phyloP scores from a whole-genome alignment of 306 rosid species.

The Rosa lucieae region DNA sequence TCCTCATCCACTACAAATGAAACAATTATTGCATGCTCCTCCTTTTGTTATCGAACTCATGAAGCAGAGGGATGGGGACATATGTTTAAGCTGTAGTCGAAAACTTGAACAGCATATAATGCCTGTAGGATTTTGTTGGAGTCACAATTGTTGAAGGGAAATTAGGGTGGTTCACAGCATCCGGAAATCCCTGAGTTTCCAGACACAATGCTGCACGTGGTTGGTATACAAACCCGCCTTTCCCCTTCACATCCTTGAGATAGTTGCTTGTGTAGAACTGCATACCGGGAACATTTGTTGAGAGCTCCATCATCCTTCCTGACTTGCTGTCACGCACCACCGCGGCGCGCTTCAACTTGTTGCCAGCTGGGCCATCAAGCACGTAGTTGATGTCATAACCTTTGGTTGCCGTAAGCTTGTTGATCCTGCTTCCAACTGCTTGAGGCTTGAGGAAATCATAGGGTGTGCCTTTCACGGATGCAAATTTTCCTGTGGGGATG shows the following conservation, averaged over 20 bases:
- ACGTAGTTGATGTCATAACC: slow-evolving; percentile 85
- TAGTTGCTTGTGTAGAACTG: slow-evolving; percentile 70
- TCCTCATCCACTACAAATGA: not conserved
- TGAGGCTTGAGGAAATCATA: slow-evolving; percentile 73
- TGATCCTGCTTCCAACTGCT: slow-evolving; percentile 59
- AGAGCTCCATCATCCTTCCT: slow-evolving; percentile 60
- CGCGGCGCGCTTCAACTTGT: slow-evolving; percentile 45
- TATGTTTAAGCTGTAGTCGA: slow-evolving; percentile 34
- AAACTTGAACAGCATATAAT: slow-evolving; percentile 52
- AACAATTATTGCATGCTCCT: not conserved
- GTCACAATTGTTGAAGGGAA: slow-evolving; percentile 78
- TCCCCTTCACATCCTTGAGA: slow-evolving; percentile 61
- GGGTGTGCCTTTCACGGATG: slow-evolving; percentile 59
- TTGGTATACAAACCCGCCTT: slow-evolving; percentile 60
- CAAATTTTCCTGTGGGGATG: slow-evolving; percentile 77
- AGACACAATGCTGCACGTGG: slow-evolving; percentile 52
- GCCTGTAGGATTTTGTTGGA: slow-evolving; percentile 54
- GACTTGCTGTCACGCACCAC: slow-evolving; percentile 56
- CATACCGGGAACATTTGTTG: slow-evolving; percentile 72
- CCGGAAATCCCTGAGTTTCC: slow-evolving; percentile 77
- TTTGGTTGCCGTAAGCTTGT: slow-evolving; percentile 26
- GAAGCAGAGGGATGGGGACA: not conserved
- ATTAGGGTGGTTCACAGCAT: slow-evolving; percentile 67
- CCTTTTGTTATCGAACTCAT: not conserved
- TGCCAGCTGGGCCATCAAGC: slow-evolving; percentile 40